Base-by-base conservation (phyloP, 805 yeast species). In the Yarrowia phangngaensis region DNA sequence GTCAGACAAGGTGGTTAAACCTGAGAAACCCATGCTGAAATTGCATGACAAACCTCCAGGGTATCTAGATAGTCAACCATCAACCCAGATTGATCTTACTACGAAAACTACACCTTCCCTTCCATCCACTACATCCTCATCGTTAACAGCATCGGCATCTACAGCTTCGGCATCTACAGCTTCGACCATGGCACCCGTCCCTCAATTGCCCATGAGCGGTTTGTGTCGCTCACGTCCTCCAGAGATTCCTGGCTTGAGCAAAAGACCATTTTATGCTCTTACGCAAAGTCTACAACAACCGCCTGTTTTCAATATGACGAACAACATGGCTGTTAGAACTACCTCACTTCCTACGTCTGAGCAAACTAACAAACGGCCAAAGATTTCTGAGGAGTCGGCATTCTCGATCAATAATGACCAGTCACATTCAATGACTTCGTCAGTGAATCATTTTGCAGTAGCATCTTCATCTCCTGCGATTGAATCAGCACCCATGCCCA, bases 211-310 rank as follows among this genome's bases (percentile, higher is more conserved):
- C n/a, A n/a, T n/a, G n/a, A n/a, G n/a, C n/a, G n/a, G n/a, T n/a
- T n/a, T n/a, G n/a, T n/a, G n/a, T n/a, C n/a, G n/a, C n/a, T n/a
- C n/a, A n/a, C n/a, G n/a, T n/a, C n/a, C n/a, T n/a, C n/a, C n/a
- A n/a, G n/a, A n/a, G n/a, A 38, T 26, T 19, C 14, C 32, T 4
- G 29, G 13, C 4, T 9, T 19, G 14, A 38, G 27, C 11, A 38
- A 27, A 19, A 23, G 43, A 12, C 45, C 45, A 6, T 38, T 38
- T 19, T 32, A 38, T 13, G 45, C 45, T 3, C 45, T 38, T n/a
- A 38, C 45, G 6, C 45, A 38, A 13, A 38, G 32, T 11, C 19
- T 38, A 12, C 45, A 38, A 19, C 45, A 38, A n/a, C 32, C 45
- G 8, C 45, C 45, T 19, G 32, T 19, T 4, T 38, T 27, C 20